A percentile compares a stretch with the other conserved stretches of the same genome.
phyloP scores from a whole-genome alignment of 2,329 filamentous ascomycete genomes.

The Colletotrichum sp. region DNA sequence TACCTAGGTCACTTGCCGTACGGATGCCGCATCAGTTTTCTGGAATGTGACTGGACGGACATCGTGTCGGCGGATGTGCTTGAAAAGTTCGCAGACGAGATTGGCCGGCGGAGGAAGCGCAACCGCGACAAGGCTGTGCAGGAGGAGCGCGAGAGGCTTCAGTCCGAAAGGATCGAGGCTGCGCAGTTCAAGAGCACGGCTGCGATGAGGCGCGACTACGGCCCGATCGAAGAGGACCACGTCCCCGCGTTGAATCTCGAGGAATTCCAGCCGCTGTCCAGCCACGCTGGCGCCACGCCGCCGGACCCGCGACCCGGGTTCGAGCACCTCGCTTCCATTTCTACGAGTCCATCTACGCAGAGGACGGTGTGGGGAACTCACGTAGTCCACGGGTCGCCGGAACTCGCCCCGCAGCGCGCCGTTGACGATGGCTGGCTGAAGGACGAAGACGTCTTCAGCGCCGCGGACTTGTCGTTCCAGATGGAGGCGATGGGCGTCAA shows the following conservation, averaged over 20 bases:
- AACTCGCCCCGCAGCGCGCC: slow-evolving; percentile 41
- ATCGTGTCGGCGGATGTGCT: slow-evolving; percentile 79
- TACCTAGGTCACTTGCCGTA: slow-evolving; percentile 87
- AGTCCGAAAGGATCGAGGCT: slow-evolving; percentile 82
- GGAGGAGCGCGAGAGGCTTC: slow-evolving; percentile 83
- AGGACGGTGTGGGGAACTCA: slow-evolving; percentile 94
- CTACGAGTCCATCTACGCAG: slow-evolving; percentile 77
- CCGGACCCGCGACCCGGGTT: slow-evolving; percentile 67
- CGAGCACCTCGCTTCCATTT: slow-evolving; percentile 74
- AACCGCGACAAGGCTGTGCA: slow-evolving; percentile 84
- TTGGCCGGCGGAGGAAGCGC: slow-evolving; percentile 75
- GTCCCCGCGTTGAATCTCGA: slow-evolving; percentile 53
- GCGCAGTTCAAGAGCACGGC: slow-evolving; percentile 65
- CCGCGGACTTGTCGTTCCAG: slow-evolving; percentile 64
- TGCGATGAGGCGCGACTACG: slow-evolving; percentile 44
- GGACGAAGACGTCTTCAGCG: slow-evolving; percentile 74
- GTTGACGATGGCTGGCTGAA: slow-evolving; percentile 85
- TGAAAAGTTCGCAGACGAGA: slow-evolving; percentile 77
- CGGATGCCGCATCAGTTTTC: slow-evolving; percentile 88
- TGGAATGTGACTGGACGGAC: slow-evolving; percentile 96
- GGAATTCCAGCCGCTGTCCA: slow-evolving; percentile 69
- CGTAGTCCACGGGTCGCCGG: slow-evolving; percentile 66
- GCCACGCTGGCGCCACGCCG: slow-evolving; percentile 55
- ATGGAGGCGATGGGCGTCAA: slow-evolving; percentile 58
- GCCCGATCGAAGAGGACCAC: slow-evolving; percentile 43